Evolutionary conservation across 2,329 filamentous ascomycete species (phyloP), one percentile per base, ranked within the genome.

Genomic region (Chrysosporium queenslandicum): DNA sequence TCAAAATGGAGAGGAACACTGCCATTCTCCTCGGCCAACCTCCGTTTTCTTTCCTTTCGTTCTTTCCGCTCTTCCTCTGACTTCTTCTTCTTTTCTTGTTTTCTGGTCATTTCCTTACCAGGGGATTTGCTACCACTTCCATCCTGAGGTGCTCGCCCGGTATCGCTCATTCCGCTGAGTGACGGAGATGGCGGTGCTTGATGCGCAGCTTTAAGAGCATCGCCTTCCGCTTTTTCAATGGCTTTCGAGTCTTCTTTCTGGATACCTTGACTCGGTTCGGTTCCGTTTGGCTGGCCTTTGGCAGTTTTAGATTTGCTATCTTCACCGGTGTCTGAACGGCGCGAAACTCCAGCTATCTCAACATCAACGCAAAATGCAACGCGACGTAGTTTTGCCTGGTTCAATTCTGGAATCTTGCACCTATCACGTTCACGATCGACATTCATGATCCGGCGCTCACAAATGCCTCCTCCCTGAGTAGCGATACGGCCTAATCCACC

Each of bases 281-380:
- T 29, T 39, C 30, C 30, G 27, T 40, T 54, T 8, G 55, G 20
- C 23, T 51, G n/a, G 18, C 46, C 30, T 29, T 51, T 53, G 2
- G 51, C 57, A 30, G 21, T 4, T 51, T 56, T 66, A 21, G 62
- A 59, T 57, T 64, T 71, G 52, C 61, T 62, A 48, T 75, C 70
- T 14, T 72, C 70, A 8, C 76, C 67, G 14, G 75, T 75, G 2
- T 92, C 86, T 12, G 74, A 70, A 60, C 94, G 92, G 60, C 81
- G 83, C 21, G 90, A 87, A 63, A 87, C 82, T 0, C 89, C 87
- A 2, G 91, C 91, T 63, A 98, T 94, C 67, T 98, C 92, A 3
- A 98, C 90, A 63, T 98, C 92, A 2, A 98, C 92, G 60, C 87
- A 95, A 64, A 98, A 98, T 0, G 91, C 86, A 0, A 98, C 92